Conservation (phyloP, 495 filamentous ascomycete species). For the Filosporella fistucella region DNA sequence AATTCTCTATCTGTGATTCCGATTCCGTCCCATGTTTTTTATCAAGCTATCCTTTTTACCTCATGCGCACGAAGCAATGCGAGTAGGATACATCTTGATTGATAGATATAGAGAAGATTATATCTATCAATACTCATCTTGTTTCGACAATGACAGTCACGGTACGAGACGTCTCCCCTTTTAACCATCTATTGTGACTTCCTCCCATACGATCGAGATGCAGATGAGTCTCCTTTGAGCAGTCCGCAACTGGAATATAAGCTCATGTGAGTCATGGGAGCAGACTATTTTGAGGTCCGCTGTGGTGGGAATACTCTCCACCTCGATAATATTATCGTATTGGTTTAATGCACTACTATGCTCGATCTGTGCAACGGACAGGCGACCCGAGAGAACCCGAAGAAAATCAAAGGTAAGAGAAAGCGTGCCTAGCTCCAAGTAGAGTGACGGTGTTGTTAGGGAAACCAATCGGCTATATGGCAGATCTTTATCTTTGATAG, state of each 20-base stretch:
- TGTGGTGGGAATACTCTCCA: constrained; percentile 18
- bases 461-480: constrained; percentile 12
- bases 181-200: no score
- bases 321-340: constrained; percentile 2
- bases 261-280: constrained; percentile 12
- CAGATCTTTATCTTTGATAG: constrained; percentile 6
- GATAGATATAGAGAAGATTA: no score
- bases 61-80: no score
- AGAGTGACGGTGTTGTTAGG: constrained; percentile 12
- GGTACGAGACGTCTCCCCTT: no score
- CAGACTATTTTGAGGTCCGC: constrained; percentile 14
- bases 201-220: no score
- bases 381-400: constrained; percentile 10
- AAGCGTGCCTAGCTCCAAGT: constrained; percentile 11
- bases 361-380: constrained; percentile 12
- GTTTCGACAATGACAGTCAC: no score
- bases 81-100: no score
- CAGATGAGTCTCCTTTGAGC: no score
- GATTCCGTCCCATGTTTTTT: no score
- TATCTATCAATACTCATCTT: no score
- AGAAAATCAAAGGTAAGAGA: constrained; percentile 19
- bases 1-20: no score
- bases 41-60: no score
- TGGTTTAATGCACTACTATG: neutral
- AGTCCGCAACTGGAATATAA: constrained; percentile 13